Evolutionary conservation across 2,329 filamentous ascomycete genomes (phyloP).

Genomic region (Pochonia chlamydosporia): DNA sequence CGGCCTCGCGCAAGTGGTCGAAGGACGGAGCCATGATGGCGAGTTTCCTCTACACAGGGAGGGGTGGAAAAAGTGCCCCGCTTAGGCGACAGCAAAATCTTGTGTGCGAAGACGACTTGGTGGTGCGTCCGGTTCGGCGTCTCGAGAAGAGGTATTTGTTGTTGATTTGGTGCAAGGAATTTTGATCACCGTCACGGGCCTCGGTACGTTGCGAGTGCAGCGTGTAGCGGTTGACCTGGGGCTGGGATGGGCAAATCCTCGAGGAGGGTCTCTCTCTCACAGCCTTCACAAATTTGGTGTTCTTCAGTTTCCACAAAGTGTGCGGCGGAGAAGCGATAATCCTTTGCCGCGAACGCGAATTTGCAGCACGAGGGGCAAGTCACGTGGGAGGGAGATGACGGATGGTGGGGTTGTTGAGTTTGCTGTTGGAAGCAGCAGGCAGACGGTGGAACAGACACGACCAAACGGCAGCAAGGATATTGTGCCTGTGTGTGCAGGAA

Average conservation of each 20-base stretch:
- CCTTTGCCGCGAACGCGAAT: constrained; percentile 21
- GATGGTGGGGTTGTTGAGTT: constrained; percentile 2
- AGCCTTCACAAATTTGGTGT: constrained; percentile 32
- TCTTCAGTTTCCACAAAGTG: constrained; percentile 32
- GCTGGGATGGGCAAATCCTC: constrained; percentile 1
- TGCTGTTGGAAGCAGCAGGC: not conserved
- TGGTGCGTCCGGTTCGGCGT: not conserved
- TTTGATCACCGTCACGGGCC: not conserved
- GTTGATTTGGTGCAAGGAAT: not conserved
- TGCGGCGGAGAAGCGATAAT: constrained; percentile 35
- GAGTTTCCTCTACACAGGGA: constrained; percentile 22
- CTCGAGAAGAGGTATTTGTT: not conserved
- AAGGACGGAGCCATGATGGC: constrained; percentile 83
- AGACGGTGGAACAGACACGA: too few relatives aligned
- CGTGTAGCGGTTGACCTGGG: constrained; percentile 1
- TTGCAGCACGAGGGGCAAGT: constrained; percentile 32
- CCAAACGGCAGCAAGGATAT: too few relatives aligned
- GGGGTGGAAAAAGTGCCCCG: constrained; percentile 32
- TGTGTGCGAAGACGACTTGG: constrained; percentile 6
- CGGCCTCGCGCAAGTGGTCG: constrained; percentile 85
- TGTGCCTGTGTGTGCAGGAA: not conserved
- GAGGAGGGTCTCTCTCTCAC: constrained; percentile 1
- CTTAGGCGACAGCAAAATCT: constrained; percentile 17
- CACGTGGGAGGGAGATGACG: constrained; percentile 26
- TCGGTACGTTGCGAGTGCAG: constrained; percentile 2